Percentiles rank a stretch among this genome's conserved stretches.
Conservation (phyloP, 345 rosid genomes). For the Salix udensis region DNA sequence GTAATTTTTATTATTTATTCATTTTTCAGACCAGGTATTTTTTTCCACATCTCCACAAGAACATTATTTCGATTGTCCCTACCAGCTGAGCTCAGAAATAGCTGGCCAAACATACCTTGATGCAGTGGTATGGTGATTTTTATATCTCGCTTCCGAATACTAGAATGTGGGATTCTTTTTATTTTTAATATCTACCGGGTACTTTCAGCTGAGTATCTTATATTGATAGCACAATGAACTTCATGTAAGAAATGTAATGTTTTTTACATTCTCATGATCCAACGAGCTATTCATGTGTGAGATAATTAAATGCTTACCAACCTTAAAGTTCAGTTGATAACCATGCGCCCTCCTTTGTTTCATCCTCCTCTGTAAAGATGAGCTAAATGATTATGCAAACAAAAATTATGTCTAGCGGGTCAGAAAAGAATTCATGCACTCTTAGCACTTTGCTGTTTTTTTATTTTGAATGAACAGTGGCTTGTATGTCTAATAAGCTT, state of each 20-base stretch:
- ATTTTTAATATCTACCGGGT: not conserved
- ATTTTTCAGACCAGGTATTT: constrained; percentile 41
- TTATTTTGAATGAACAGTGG: too few relatives aligned
- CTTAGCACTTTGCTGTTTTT: too few relatives aligned
- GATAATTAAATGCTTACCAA: not conserved
- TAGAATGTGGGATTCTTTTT: not conserved
- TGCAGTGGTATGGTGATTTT: constrained; percentile 56
- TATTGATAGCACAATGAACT: not conserved
- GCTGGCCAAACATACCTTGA: constrained; percentile 75
- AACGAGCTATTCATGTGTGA: not conserved
- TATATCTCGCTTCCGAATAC: not conserved
- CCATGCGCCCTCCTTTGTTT: too few relatives aligned
- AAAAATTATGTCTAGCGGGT: too few relatives aligned
- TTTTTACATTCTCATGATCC: not conserved
- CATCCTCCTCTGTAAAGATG: too few relatives aligned
- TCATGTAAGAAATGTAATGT: not conserved
- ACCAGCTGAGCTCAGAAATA: constrained; percentile 76
- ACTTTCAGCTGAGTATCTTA: not conserved
- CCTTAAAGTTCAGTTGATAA: not conserved
- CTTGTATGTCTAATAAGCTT: not conserved
- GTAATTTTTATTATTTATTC: not conserved
- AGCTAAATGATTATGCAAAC: too few relatives aligned
- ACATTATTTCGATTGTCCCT: constrained; percentile 87
- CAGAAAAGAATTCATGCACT: too few relatives aligned
- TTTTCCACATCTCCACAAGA: constrained; percentile 78